Percentiles rank a stretch among this genome's conserved stretches.
Conservation (phyloP, 148 eudicot genomes). For the Silene latifolia region DNA sequence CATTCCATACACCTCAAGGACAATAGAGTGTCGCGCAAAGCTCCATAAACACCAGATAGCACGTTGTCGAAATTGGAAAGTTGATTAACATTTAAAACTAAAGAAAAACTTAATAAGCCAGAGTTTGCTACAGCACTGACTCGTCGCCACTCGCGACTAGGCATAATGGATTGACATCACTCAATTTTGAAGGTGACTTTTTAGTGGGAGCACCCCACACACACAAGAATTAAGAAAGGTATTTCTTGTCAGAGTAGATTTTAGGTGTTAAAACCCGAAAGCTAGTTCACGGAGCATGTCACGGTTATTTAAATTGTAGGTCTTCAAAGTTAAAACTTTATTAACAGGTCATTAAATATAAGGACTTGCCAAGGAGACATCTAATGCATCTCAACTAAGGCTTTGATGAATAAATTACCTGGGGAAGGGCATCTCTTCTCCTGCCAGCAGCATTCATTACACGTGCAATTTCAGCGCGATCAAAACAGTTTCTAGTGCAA, state of each 20-base stretch:
- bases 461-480: constrained; percentile 98
- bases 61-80: background rate
- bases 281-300: background rate
- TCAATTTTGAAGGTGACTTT: background rate
- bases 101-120: background rate
- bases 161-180: background rate
- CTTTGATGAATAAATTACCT: constrained; percentile 43
- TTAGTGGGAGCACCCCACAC: background rate
- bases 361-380: constrained; percentile 1
- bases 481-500: constrained; percentile 92
- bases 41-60: background rate
- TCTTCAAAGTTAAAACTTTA: background rate
- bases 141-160: background rate
- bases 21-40: background rate
- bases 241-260: background rate
- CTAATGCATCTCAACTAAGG: background rate
- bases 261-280: background rate
- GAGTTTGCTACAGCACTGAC: background rate
- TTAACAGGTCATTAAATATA: background rate
- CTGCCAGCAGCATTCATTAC: constrained; percentile 99
- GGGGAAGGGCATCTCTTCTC: constrained; percentile 90
- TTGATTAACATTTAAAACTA: background rate
- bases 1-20: background rate
- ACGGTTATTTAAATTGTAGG: background rate
- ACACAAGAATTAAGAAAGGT: background rate